These are phyloP conservation scores for Cafeteria roenbergensis DNA, from an alignment of 108 stramenopile species.

Conservation along the genomic window DNA sequence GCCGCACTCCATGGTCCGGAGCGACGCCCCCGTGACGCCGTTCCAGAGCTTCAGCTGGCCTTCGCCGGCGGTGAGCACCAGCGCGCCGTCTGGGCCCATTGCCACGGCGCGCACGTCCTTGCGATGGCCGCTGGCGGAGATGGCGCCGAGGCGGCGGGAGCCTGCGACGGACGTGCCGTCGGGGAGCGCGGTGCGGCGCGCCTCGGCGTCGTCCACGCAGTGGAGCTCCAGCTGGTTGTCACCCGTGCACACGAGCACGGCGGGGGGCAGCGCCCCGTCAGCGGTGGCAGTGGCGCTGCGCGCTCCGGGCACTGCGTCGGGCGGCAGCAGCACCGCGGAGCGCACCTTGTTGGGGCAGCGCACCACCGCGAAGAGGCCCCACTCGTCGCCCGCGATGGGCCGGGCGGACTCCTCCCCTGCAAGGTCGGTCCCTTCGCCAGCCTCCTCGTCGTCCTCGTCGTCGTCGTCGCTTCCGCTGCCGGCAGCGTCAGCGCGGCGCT, in stretches of 20 bases:
- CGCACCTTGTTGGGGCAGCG: conserved; percentile 64
- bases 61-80: conserved; percentile 71
- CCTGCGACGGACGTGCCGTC: neutral
- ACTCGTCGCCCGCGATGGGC: conserved; percentile 70
- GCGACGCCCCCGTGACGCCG: conserved; percentile 57
- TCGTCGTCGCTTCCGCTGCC: conserved; percentile 52
- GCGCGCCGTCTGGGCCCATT: conserved; percentile 64
- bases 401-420: conserved; percentile 27
- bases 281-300: no score
- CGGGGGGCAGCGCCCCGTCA: no score
- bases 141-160: neutral
- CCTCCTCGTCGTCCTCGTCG: conserved; percentile 32
- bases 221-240: conserved; percentile 78
- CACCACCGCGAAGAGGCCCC: conserved; percentile 64
- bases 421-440: conserved; percentile 1
- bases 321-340: conserved; percentile 40
- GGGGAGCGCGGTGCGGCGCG: neutral
- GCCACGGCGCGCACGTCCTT: conserved; percentile 79
- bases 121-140: conserved; percentile 81
- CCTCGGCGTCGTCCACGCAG: conserved; percentile 34
- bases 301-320: conserved; percentile 49
- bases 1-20: conserved; percentile 59
- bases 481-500: conserved; percentile 56
- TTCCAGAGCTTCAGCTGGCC: conserved; percentile 81
- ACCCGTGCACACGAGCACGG: conserved; percentile 53